These are phyloP conservation scores for Heliosperma pusillum DNA, from an alignment of 148 eudicot genomes.

Conservation along the genomic window DNA sequence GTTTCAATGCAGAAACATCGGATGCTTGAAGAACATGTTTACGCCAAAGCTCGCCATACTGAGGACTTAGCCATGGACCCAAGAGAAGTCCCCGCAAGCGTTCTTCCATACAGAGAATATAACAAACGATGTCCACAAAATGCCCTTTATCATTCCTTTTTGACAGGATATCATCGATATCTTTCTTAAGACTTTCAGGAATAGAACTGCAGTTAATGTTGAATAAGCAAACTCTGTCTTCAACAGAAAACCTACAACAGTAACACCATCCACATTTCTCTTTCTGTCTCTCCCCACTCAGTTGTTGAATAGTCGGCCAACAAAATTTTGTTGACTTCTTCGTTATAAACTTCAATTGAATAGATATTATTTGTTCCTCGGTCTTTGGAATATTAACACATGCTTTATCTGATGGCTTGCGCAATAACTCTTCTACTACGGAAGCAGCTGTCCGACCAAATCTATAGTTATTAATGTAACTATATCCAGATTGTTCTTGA, in stretches of 20 bases:
- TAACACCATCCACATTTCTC: slow-evolving; percentile 98
- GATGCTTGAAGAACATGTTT: slow-evolving; percentile 47
- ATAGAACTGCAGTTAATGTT: slow-evolving; percentile 31
- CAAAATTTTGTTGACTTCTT: slow-evolving; percentile 50
- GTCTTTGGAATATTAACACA: slow-evolving; percentile 39
- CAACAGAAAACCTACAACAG: slow-evolving; percentile 65
- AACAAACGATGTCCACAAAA: slow-evolving; percentile 61
- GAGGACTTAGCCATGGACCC: slow-evolving; percentile 87
- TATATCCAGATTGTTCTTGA: slow-evolving; percentile 26
- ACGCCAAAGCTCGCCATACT: slow-evolving; percentile 59
- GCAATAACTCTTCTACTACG: slow-evolving; percentile 56
- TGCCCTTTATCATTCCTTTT: slow-evolving; percentile 46
- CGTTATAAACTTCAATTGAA: slow-evolving; percentile 63
- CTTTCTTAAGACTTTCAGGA: slow-evolving; percentile 41
- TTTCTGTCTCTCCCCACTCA: slow-evolving; percentile 40
- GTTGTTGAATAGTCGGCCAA: slow-evolving; percentile 53
- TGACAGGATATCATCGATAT: slow-evolving; percentile 38
- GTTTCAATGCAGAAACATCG: slow-evolving; percentile 51
- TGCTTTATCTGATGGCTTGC: slow-evolving; percentile 54
- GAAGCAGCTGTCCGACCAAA: slow-evolving; percentile 70
- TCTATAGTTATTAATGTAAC: slow-evolving; percentile 56
- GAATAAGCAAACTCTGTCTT: slow-evolving; percentile 70
- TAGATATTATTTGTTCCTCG: slow-evolving; percentile 56
- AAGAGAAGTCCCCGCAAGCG: slow-evolving; percentile 82
- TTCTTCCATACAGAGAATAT: slow-evolving; percentile 64